Evolutionary conservation across 2,329 filamentous ascomycete genomes (phyloP), one percentile per base, ranked within the genome.

Genomic region (Aspergillus fischeri): DNA sequence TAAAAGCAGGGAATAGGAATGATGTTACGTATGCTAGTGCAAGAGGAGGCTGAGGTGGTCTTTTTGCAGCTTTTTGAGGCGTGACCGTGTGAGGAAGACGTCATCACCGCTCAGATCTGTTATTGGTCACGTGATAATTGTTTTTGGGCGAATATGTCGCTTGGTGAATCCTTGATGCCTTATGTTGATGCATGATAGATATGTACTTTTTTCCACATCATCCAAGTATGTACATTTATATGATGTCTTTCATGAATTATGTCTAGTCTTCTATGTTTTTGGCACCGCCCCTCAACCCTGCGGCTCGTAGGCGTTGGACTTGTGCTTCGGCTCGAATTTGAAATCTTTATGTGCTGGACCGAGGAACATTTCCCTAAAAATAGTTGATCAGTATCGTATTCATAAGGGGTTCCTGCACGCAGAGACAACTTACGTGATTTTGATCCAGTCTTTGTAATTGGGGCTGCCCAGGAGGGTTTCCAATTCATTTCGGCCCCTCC

Each of bases 401-500:
- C 24, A 57, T 67, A 55, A 41, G 53, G 54, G 9, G 44, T 20
- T 51, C 29, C 53, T 6, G n/a, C 50, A 61, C 54, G 58, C 56
- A 50, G 57, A 21, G 56, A 53, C 59, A 32, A 81, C 86, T 73
- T 83, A 94, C 92, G 88, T 95, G 68, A 99, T 95, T 80, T 96
- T 97, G 73, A 99, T 92, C 94, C 94, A 99, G 75, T 99, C 94
- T 77, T 88, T 89, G 78, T 96, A 97, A 75, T 97, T 92, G 62
- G 86, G 85, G 75, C 92, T 97, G 14, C 87, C 88, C 77, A 99
- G 82, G 63, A 99, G 78, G n/a, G 91, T 96, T 82, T 99, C 94
- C 70, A 99, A 75, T 54, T 99, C 94, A 74, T 94, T 88, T 57
- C 94, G 82, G 21, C 93, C 92, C 66, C 80, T 84, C 71, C 89